Base-by-base conservation (phyloP, 1,139 yeast species). In the Casaregolazyma suthepensis region DNA sequence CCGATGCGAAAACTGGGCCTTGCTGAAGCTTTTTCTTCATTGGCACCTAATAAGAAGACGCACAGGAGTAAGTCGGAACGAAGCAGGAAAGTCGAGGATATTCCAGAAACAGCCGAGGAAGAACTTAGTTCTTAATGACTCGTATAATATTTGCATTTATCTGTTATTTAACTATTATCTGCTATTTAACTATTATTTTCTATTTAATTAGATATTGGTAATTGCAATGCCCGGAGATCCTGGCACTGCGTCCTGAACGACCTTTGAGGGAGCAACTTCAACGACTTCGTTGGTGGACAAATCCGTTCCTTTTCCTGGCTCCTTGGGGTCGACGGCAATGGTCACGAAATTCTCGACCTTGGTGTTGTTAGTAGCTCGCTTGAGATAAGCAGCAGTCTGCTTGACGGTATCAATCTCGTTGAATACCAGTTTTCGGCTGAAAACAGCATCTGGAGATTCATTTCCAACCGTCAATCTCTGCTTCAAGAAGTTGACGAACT, bases 141-240 rank as follows among this genome's bases (percentile, higher is more conserved):
- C 43, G 6, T 44, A 43, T 35, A 45, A 31, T 48, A 44, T 18
- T 26, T 45, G 42, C 46, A 43, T 43, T 46, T n/a, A n/a, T 48
- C 50, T 35, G 31, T 31, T 45, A 26, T 48, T 52, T 51, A 46
- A 47, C 45, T 40, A 38, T 26, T 53, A 45, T 47, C 50, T 35
- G 31, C 22, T 45, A 26, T 48, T 52, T 51, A 46, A 47, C 45
- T 40, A 38, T 26, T 53, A 45, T 26, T 45, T 20, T 23, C 40
- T 45, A 42, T 46, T 35, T 51, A 23, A 31, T 40, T 17, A 38
- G 43, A 42, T 22, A 23, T 91, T 91, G 63, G 74, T 80, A 63
- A 93, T 78, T 62, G 82, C 71, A 64, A 93, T 82, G 66, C 96
- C 96, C 45, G 99, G 99, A 63, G 81, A 80, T 57, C 99, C 99